These are phyloP conservation scores for Trypanosoma avium DNA, from an alignment of 208 protist genomes.

Conservation along the genomic window DNA sequence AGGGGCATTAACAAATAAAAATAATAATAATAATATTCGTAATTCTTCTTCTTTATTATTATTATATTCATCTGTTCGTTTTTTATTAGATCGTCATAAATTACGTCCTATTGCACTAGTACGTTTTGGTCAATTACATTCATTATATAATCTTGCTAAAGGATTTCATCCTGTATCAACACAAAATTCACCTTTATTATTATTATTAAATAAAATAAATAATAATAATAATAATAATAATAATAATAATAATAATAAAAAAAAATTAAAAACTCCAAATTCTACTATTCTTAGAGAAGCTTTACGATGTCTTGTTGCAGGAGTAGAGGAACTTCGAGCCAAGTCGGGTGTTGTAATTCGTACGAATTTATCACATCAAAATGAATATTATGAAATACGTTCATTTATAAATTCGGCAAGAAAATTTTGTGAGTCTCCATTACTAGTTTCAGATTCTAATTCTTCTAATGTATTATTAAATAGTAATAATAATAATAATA, in stretches of 20 bases:
- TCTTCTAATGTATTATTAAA: constrained; percentile 8
- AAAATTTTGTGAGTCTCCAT: background rate
- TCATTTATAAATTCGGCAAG: constrained; percentile 45
- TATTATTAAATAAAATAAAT: background rate
- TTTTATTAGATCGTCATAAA: constrained; percentile 59
- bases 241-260: background rate
- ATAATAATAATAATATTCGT: background rate
- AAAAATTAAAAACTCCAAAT: constrained; percentile 12
- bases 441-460: background rate
- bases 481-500: too few species aligned
- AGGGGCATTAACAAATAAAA: background rate
- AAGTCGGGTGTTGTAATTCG: constrained; percentile 23
- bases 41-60: background rate
- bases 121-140: constrained; percentile 12
- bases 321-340: constrained; percentile 41
- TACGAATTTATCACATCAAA: constrained; percentile 45
- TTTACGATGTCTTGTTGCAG: constrained; percentile 55
- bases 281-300: constrained; percentile 33
- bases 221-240: background rate
- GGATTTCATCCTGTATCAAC: background rate
- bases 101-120: constrained; percentile 71
- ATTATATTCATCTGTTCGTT: constrained; percentile 59
- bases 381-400: constrained; percentile 71
- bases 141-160: constrained; percentile 20
- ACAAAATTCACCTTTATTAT: too few species aligned